Conservation (phyloP, 441 rosid species). For the Corymbia citriodora region DNA sequence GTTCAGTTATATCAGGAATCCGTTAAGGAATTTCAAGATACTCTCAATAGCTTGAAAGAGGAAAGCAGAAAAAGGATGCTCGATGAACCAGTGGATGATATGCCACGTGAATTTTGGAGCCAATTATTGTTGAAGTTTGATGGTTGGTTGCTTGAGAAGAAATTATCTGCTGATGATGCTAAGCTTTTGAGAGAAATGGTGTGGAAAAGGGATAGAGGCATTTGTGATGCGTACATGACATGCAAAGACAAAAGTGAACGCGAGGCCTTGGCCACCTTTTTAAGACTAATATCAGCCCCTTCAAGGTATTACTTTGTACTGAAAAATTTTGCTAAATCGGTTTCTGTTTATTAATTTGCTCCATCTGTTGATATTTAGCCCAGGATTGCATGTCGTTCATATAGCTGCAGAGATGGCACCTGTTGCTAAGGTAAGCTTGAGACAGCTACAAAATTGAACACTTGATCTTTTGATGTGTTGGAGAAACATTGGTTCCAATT, state of each 20-base stretch:
- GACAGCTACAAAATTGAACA: not conserved
- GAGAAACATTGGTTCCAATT: not conserved
- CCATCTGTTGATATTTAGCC: conserved; percentile 52
- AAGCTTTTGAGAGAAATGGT: conserved; percentile 70
- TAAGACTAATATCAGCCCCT: conserved; percentile 52
- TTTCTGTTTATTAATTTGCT: conserved; percentile 20
- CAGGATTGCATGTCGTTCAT: conserved; percentile 83
- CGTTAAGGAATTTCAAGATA: conserved; percentile 77
- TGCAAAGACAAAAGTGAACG: conserved; percentile 66
- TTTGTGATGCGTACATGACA: conserved; percentile 53
- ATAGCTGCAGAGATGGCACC: conserved; percentile 99
- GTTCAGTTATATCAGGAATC: conserved; percentile 82
- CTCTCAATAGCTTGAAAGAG: conserved; percentile 69
- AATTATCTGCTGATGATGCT: conserved; percentile 58
- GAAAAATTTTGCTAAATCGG: not conserved
- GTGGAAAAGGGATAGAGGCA: conserved; percentile 68
- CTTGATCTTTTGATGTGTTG: not conserved
- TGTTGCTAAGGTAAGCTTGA: conserved; percentile 83
- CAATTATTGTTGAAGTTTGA: conserved; percentile 71
- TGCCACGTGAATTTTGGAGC: conserved; percentile 96
- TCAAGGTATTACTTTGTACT: conserved; percentile 37
- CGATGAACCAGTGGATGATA: conserved; percentile 65
- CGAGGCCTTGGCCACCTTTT: conserved; percentile 60
- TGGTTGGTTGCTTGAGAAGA: conserved; percentile 95
- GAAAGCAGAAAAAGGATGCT: conserved; percentile 65